Base-by-base conservation (phyloP, 2,329 filamentous ascomycete genomes). In the Talaromyces atroroseus region DNA sequence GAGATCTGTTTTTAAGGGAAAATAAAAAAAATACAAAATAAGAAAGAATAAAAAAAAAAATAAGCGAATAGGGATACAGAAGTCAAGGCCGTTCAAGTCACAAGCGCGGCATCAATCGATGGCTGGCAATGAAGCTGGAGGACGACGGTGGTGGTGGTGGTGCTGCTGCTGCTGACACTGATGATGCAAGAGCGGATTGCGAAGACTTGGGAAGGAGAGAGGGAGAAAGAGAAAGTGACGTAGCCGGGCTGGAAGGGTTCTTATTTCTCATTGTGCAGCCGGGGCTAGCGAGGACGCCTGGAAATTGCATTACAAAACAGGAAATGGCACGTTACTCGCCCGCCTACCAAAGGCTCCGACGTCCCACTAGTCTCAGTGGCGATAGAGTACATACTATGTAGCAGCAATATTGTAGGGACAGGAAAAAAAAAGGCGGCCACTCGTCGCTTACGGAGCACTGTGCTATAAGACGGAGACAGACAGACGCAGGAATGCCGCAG, bases 161-260 rank as follows among this genome's bases (percentile, higher is more conserved):
- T n/a, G n/a, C n/a, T n/a, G n/a, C n/a, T n/a, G n/a, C n/a, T n/a
- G n/a, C 2, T 42, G 38, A 11, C 21, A 44, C 53, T 51, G 60
- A 40, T 58, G 51, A 52, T 51, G 34, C 54, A 54, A 59, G 58
- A 57, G 53, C 55, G 52, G 56, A 49, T 58, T 51, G 50, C 47
- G 55, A 49, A 49, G 52, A 36, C 32, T 36, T 36, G 32, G 32
- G 32, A 53, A 59, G 63, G 63, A 60, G 49, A 62, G 64, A 61
- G 60, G 61, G 59, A 61, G 67, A 62, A 57, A 66, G 38, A 44
- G 21, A 63, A 61, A 16, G 69, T 72, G 70, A 72, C 70, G 70
- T 71, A 72, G 70, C 68, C 66, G 67, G 65, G 64, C 64, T 66
- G 59, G 62, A 60, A 65, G 63, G 62, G 49, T 49, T 53, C 49